phyloP scores from a whole-genome alignment of 2,329 filamentous ascomycete genomes.

The Leptographium galeiforme region DNA sequence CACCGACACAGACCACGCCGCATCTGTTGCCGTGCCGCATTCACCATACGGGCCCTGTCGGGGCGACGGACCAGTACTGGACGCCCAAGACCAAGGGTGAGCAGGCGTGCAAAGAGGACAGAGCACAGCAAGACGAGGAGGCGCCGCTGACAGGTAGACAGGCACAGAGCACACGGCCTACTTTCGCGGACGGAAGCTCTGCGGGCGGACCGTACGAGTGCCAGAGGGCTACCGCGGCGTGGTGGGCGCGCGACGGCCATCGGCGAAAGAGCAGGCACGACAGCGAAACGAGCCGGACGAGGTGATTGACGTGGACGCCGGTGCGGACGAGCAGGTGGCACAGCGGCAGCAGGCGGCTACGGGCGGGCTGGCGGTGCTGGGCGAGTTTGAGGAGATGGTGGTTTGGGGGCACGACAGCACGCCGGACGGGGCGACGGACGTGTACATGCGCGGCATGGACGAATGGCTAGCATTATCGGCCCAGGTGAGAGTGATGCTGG shows the following conservation, averaged over 20 bases:
- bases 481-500: conserved; percentile 7
- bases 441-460: conserved; percentile 59
- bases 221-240: conserved; percentile 60
- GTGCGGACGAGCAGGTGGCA: conserved; percentile 25
- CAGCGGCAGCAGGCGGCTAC: conserved; percentile 25
- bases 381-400: conserved; percentile 59
- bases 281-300: conserved; percentile 6
- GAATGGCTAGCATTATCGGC: conserved; percentile 72
- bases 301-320: conserved; percentile 22
- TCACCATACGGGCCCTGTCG: conserved; percentile 61
- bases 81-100: conserved; percentile 28
- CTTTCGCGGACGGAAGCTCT: conserved; percentile 69
- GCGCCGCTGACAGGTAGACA: conserved; percentile 14
- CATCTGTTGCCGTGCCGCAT: conserved; percentile 73
- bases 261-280: conserved; percentile 18
- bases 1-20: conserved; percentile 32
- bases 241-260: conserved; percentile 32
- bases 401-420: conserved; percentile 73
- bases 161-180: conserved; percentile 45
- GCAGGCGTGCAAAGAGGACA: neutral
- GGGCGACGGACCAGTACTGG: conserved; percentile 57
- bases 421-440: conserved; percentile 49
- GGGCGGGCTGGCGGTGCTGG: conserved; percentile 47
- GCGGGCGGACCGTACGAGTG: conserved; percentile 51
- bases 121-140: neutral